A percentile compares a stretch with the other conserved stretches of the same genome.
Evolutionary conservation across 257 asterid genomes (phyloP).

Genomic region (Thymus mandschuricus): DNA sequence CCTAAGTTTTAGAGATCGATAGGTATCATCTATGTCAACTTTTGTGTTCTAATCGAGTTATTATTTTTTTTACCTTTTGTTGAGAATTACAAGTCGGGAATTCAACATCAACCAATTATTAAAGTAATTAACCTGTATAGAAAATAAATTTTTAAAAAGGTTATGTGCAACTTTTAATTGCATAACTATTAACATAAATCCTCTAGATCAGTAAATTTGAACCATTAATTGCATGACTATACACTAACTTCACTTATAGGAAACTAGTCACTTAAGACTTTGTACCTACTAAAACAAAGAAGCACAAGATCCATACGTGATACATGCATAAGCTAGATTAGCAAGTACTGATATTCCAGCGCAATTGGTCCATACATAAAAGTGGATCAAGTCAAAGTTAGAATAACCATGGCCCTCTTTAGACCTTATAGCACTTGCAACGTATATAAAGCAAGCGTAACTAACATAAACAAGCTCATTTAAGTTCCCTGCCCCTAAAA

Average conservation of each 20-base stretch:
- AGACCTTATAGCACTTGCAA: not conserved
- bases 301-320: not conserved
- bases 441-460: no score
- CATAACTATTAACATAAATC: slow-evolving; percentile 5
- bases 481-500: not conserved
- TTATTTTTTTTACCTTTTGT: no score
- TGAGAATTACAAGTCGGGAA: no score
- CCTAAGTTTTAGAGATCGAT: no score
- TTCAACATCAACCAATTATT: no score
- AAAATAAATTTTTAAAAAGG: no score
- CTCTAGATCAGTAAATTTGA: slow-evolving; percentile 6
- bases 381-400: not conserved
- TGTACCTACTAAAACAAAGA: not conserved
- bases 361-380: not conserved
- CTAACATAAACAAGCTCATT: not conserved
- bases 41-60: no score
- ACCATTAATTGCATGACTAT: not conserved
- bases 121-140: no score
- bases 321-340: not conserved
- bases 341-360: not conserved
- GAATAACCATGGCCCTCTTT: not conserved
- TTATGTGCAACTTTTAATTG: no score
- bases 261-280: slow-evolving; percentile 10
- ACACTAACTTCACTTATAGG: slow-evolving; percentile 1
- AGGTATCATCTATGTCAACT: no score